phyloP scores from a whole-genome alignment of 352 stramenopile species.

The Globisporangium irregulare region DNA sequence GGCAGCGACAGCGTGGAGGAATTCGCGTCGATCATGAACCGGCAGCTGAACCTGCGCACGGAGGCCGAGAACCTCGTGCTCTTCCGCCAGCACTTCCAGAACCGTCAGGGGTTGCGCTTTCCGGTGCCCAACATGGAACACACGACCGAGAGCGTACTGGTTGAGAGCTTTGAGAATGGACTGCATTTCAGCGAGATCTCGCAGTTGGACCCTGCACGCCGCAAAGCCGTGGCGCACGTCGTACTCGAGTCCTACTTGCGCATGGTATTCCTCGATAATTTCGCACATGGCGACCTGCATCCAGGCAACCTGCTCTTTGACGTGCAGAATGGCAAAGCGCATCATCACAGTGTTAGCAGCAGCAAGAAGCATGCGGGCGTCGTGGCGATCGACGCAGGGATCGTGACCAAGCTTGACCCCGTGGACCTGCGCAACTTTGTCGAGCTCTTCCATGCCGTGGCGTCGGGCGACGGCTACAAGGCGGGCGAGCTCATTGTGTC shows the following conservation, averaged over 20 bases:
- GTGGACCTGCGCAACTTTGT: conserved; percentile 83
- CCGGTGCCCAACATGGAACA: conserved; percentile 65
- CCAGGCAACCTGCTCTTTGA: conserved; percentile 90
- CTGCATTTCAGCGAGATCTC: conserved; percentile 72
- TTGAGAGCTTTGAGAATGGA: conserved; percentile 89
- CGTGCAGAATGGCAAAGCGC: conserved; percentile 12
- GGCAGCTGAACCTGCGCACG: conserved; percentile 89
- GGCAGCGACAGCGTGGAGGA: conserved; percentile 79
- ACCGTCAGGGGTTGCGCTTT: conserved; percentile 61
- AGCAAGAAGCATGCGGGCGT: conserved; percentile 33
- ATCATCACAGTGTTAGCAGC: not conserved
- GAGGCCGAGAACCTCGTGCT: conserved; percentile 88
- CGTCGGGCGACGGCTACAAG: conserved; percentile 75
- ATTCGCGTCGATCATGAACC: conserved; percentile 84
- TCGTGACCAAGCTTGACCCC: conserved; percentile 77
- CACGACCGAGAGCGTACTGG: conserved; percentile 82
- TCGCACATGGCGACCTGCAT: conserved; percentile 92
- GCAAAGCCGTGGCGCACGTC: conserved; percentile 66
- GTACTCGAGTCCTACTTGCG: conserved; percentile 87
- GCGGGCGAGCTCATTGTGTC: conserved; percentile 75
- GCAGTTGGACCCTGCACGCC: conserved; percentile 40
- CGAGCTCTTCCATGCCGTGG: conserved; percentile 82
- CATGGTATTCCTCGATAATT: conserved; percentile 97
- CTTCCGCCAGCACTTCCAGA: conserved; percentile 77
- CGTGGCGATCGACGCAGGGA: conserved; percentile 80